A percentile compares a stretch with the other conserved stretches of the same genome.
phyloP scores from a whole-genome alignment of 306 rosid species.

The Trichosanthes truncata region DNA sequence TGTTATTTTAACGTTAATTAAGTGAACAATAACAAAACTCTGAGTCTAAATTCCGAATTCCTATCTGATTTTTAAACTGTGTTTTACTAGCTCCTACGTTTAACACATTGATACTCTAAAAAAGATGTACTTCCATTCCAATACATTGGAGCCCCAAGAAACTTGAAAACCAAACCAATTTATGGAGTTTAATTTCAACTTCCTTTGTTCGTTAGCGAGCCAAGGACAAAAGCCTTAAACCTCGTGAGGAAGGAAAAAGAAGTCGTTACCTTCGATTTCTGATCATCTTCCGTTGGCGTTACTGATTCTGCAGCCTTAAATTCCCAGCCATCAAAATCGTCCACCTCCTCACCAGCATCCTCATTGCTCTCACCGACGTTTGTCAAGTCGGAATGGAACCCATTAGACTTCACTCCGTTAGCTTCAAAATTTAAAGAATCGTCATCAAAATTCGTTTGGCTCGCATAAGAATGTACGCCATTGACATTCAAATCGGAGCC shows the following conservation, averaged over 20 bases:
- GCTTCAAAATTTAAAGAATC: background rate
- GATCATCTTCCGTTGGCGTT: slow-evolving; percentile 21
- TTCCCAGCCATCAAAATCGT: slow-evolving; percentile 76
- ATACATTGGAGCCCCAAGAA: background rate
- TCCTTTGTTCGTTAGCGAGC: background rate
- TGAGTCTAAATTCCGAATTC: background rate
- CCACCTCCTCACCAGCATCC: slow-evolving; percentile 23
- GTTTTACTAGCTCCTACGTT: background rate
- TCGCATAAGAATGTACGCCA: slow-evolving; percentile 4
- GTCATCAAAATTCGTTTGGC: slow-evolving; percentile 9
- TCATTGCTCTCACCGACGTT: slow-evolving; percentile 22
- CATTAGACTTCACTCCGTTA: slow-evolving; percentile 16
- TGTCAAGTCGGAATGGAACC: slow-evolving; percentile 23
- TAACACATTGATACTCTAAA: background rate
- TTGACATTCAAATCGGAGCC: slow-evolving; percentile 13
- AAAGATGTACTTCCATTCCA: background rate
- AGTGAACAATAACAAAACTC: background rate
- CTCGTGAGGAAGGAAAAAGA: background rate
- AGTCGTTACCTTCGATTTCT: slow-evolving; percentile 25
- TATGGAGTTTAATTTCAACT: background rate
- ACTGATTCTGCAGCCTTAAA: slow-evolving; percentile 68
- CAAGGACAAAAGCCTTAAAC: background rate
- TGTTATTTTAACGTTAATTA: background rate
- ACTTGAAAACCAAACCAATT: slow-evolving; percentile 6
- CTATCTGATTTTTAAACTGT: background rate